Evolutionary conservation across 495 filamentous ascomycete genomes (phyloP), one percentile per base, ranked within the genome.

Genomic region (Evernia prunastri): DNA sequence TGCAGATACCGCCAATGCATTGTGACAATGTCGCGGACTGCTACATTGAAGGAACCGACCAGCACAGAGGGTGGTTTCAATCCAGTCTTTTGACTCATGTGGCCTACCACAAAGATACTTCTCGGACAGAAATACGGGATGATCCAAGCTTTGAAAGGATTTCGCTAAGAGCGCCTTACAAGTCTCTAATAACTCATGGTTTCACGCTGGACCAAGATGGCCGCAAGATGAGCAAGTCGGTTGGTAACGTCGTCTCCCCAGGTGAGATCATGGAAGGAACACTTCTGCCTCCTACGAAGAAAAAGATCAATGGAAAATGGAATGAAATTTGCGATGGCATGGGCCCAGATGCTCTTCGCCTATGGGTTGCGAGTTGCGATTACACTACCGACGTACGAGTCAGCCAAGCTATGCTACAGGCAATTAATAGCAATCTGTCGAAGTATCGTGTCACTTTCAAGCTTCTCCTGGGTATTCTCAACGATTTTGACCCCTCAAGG

Each of bases 31-130:
- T 85, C 29, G 90, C 91, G 1, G 92, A 97, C 72, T 81, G 97
- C 37, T 97, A 96, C 70, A 80, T 97, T 8, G 94, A 99, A 78
- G 94, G 94, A 33, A 87, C 85, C 4, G 94, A 99, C 73, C 94
- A 99, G 70, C 93, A 97, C 72, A 89, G 94, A 47, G 94, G 94
- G 10, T 99, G 94, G 94, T 99, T 99, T 74, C 94, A 99, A 75
- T 96, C 92, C n/a, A 92, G 90, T 58, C 83, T 99, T n/a, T 83
- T 99, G 45, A 99, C 94, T 0, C 83, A 87, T 64, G 83, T 93
- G 31, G 82, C 87, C 4, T 78, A 82, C 43, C 84, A 86, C 57
- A 74, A 25, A 18, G 51, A 20, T 3, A 54, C 29, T 17, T 13
- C 27, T 33, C 29, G 3, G 29, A 54, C 13, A 0, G 25, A 18